Base-by-base conservation (phyloP, 805 yeast species). In the Wickerhamiella cacticola region DNA sequence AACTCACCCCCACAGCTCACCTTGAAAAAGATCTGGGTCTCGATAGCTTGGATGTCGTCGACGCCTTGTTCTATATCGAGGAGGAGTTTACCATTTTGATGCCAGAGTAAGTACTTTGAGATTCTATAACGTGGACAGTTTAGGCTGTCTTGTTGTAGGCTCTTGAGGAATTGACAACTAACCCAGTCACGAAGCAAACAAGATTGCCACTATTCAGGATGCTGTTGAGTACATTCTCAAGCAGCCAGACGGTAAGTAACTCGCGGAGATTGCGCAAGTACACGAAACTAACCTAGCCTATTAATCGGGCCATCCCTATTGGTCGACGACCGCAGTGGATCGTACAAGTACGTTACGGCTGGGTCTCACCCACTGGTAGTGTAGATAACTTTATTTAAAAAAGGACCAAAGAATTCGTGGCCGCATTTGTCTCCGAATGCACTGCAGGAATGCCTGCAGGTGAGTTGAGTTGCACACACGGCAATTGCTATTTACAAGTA, bases 21-120 rank as follows among this genome's bases (percentile, higher is more conserved):
- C 62, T 71, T 50, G 59, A 67, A 44, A 59, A 59, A 31, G 94
- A 83, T 61, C 73, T 84, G 56, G 88, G 87, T 10, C 74, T 84
- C 63, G 98, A 89, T 68, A 84, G 95, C 3, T 73, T 89, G 57
- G 98, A 89, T 62, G 81, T 89, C 53, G 95, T 88, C 50, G 98
- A 89, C 68, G 89, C 92, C 47, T 74, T 92, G 54, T 94, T 89
- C 68, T 95, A 94, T 50, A 79, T 92, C 60, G 98, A 89, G 71
- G 96, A 87, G 72, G 88, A 80, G 63, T 80, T 80, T 57, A 68
- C 69, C 41, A 63, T 71, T 50, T 65, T 53, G 52, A 63, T 63
- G 59, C 57, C 58, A 15, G 58, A 56, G 49, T 33, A 28, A 29
- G 49, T 33, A 19, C 31, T n/a, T 23, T 9, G 12, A 10, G 34